Percentiles rank a stretch among this genome's conserved stretches.
phyloP scores from a whole-genome alignment of 768 basidiomycete species.

The Hypholoma fasciculare region DNA sequence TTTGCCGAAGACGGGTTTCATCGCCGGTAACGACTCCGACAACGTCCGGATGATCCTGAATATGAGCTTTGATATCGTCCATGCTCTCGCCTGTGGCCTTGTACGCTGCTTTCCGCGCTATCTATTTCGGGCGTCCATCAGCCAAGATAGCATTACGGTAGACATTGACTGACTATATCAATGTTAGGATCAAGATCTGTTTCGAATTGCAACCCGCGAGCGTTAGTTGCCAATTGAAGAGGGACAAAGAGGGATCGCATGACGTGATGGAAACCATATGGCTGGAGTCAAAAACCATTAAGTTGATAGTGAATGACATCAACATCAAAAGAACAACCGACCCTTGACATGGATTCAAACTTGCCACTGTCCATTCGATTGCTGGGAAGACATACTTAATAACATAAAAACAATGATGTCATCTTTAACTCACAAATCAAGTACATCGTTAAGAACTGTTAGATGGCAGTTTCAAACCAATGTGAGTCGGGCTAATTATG shows the following conservation, averaged over 20 bases:
- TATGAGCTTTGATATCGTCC: conserved; percentile 38
- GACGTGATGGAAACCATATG: conserved; percentile 77
- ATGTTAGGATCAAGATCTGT: conserved; percentile 69
- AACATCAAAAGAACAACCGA: conserved; percentile 20
- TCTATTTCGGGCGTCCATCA: conserved; percentile 28
- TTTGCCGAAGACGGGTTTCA: conserved; percentile 78
- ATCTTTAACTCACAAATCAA: conserved; percentile 63
- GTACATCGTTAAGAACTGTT: conserved; percentile 73
- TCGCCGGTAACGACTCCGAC: conserved; percentile 81
- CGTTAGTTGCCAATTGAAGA: conserved; percentile 65
- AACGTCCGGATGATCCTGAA: conserved; percentile 46
- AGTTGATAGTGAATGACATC: neutral
- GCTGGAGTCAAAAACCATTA: conserved; percentile 35
- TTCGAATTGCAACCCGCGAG: conserved; percentile 64
- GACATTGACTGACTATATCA: conserved; percentile 47
- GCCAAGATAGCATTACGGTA: neutral
- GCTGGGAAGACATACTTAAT: conserved; percentile 32
- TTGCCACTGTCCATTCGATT: conserved; percentile 87
- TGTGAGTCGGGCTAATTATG: neutral
- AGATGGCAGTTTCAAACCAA: conserved; percentile 4
- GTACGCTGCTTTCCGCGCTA: conserved; percentile 60
- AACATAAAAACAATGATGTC: neutral
- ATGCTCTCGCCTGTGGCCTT: conserved; percentile 55
- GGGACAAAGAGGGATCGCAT: conserved; percentile 75
- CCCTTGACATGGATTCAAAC: conserved; percentile 69